Evolutionary conservation across 805 yeast genomes (phyloP).

Genomic region (Wickerhamiella qilinensis): DNA sequence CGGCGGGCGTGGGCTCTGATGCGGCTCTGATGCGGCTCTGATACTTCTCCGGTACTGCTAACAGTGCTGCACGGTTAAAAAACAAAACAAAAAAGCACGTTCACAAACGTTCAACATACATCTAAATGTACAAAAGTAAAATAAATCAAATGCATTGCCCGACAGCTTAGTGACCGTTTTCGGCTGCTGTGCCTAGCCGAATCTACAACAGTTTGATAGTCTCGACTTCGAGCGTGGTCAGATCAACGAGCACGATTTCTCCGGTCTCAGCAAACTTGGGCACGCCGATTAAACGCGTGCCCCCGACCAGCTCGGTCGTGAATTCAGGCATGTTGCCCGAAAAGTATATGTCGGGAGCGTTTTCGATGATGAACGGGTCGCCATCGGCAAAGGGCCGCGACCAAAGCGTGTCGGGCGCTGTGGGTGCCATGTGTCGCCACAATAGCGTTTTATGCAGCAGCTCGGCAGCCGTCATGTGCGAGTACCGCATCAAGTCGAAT

Average conservation of each 20-base stretch:
- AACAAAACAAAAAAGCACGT: too few species aligned
- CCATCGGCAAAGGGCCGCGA: slow-evolving; percentile 62
- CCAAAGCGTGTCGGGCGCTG: slow-evolving; percentile 91
- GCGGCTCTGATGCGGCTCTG: too few species aligned
- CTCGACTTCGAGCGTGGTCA: slow-evolving; percentile 31
- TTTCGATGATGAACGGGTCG: slow-evolving; percentile 68
- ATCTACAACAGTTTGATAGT: too few species aligned
- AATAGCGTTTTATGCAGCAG: slow-evolving; percentile 50
- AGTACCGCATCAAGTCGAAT: slow-evolving; percentile 58
- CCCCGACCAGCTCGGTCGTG: slow-evolving; percentile 18
- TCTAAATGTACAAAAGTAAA: too few species aligned
- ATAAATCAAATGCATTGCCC: too few species aligned
- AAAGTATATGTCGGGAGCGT: slow-evolving; percentile 74
- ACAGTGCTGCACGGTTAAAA: too few species aligned
- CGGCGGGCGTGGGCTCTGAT: slow-evolving; percentile 21
- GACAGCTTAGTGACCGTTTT: too few species aligned
- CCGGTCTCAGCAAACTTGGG: slow-evolving; percentile 60
- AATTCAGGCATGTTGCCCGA: slow-evolving; percentile 69
- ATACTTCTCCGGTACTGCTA: too few species aligned
- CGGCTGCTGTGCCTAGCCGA: too few species aligned
- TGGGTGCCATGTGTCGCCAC: slow-evolving; percentile 85
- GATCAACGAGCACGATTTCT: slow-evolving; percentile 44
- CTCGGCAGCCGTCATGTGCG: slow-evolving; percentile 24
- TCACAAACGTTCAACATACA: too few species aligned
- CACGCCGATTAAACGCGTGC: slow-evolving; percentile 41